Percentiles rank a stretch among this genome's conserved stretches.
Conservation (phyloP, 495 filamentous ascomycete species). For the Penicillium verhagenii region DNA sequence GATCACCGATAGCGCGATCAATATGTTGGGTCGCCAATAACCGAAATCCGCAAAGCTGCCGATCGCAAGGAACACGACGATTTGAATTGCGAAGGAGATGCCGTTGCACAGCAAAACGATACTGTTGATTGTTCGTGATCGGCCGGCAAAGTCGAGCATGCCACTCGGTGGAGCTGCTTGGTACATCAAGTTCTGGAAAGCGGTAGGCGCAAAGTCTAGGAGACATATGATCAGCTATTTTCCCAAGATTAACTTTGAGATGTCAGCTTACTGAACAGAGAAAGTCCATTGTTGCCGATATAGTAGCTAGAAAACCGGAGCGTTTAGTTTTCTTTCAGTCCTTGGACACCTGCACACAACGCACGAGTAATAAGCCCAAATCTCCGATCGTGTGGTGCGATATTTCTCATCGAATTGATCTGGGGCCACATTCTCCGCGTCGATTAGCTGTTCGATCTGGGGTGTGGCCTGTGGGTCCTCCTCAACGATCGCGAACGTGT, state of each 20-base stretch:
- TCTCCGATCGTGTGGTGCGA: conserved; percentile 54
- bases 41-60: conserved; percentile 61
- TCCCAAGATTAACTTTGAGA: neutral
- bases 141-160: conserved; percentile 51
- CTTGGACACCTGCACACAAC: conserved; percentile 16
- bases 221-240: neutral
- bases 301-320: conserved; percentile 48
- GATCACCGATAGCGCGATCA: conserved; percentile 56
- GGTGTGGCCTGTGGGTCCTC: conserved; percentile 12
- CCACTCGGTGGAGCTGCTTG: conserved; percentile 53
- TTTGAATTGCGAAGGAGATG: conserved; percentile 63
- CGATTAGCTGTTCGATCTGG: conserved; percentile 1
- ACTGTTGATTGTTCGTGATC: conserved; percentile 53
- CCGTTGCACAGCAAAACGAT: conserved; percentile 63
- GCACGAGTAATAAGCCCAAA: conserved; percentile 64
- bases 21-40: conserved; percentile 59
- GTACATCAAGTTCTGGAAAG: conserved; percentile 61
- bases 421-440: conserved; percentile 19
- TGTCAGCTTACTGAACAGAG: conserved; percentile 53
- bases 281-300: conserved; percentile 65
- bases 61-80: conserved; percentile 57
- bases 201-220: conserved; percentile 61
- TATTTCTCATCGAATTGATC: conserved; percentile 31
- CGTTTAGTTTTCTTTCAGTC: conserved; percentile 19
- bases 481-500: conserved; percentile 16